Conservation (phyloP, 768 basidiomycete genomes). For the Boletus subparvulus region DNA sequence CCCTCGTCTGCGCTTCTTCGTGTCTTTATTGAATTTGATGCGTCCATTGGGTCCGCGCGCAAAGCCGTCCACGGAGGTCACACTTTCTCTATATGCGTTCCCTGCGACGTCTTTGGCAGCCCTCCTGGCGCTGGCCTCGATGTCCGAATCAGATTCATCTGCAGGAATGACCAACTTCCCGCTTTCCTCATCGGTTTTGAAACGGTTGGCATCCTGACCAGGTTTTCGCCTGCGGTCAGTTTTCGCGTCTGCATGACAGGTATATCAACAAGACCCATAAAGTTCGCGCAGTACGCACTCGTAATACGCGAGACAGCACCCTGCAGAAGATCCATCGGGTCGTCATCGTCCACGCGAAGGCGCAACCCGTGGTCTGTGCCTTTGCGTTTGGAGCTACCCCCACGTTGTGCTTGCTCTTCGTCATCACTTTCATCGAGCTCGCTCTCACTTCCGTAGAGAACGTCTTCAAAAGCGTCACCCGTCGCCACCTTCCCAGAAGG, state of each 20-base stretch:
- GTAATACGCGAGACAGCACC: constrained; percentile 71
- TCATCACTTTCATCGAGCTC: constrained; percentile 76
- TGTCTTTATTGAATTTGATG: constrained; percentile 95
- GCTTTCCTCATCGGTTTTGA: constrained; percentile 83
- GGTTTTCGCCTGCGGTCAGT: constrained; percentile 65
- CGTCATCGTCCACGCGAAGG: constrained; percentile 83
- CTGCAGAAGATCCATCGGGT: constrained; percentile 92
- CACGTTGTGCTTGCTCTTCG: constrained; percentile 39
- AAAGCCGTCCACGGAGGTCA: constrained; percentile 89
- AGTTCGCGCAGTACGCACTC: constrained; percentile 44
- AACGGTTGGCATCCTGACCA: constrained; percentile 81
- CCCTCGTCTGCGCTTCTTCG: constrained; percentile 84
- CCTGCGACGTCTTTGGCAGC: constrained; percentile 60
- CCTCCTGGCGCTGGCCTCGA: constrained; percentile 38
- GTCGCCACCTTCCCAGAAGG: constrained; percentile 49
- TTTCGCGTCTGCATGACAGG: constrained; percentile 37
- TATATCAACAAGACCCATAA: constrained; percentile 2
- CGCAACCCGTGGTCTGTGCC: constrained; percentile 52
- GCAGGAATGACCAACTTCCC: constrained; percentile 78
- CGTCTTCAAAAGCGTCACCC: constrained; percentile 95
- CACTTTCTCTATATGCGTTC: constrained; percentile 76
- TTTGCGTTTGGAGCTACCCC: constrained; percentile 38
- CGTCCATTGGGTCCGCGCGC: constrained; percentile 79
- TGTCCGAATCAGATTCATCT: constrained; percentile 50
- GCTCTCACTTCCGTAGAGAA: constrained; percentile 94